A percentile compares a stretch with the other conserved stretches of the same genome.
Evolutionary conservation across 208 protist species (phyloP).

Genomic region (Porcisia hertigi): DNA sequence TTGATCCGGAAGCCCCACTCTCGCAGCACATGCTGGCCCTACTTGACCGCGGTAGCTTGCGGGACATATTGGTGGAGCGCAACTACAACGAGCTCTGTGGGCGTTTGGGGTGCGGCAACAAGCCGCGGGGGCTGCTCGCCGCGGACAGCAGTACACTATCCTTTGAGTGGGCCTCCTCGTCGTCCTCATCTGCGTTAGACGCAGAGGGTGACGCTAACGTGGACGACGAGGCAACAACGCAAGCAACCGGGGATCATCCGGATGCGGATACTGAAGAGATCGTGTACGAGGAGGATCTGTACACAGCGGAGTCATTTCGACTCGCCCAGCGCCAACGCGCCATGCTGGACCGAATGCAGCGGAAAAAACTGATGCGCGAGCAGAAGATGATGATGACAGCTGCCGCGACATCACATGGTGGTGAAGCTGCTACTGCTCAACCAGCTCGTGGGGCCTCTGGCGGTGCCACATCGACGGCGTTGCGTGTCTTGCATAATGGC

Average conservation of each 20-base stretch:
- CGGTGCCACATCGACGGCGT: not conserved
- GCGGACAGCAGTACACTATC: not conserved
- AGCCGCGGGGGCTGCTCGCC: constrained; percentile 35
- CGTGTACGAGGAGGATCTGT: constrained; percentile 69
- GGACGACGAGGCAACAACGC: constrained; percentile 6
- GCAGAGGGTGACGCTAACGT: constrained; percentile 10
- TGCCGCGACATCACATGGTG: not conserved
- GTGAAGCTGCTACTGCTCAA: too few species aligned
- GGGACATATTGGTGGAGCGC: constrained; percentile 69
- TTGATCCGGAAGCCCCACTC: constrained; percentile 38
- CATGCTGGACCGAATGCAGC: constrained; percentile 37
- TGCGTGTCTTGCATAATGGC: constrained; percentile 13
- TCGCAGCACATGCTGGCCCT: constrained; percentile 62
- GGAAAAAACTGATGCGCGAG: constrained; percentile 13
- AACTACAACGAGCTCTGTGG: constrained; percentile 66
- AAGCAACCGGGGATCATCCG: not conserved
- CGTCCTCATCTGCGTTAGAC: constrained; percentile 1
- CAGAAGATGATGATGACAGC: not conserved
- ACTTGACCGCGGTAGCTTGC: constrained; percentile 51
- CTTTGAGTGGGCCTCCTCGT: constrained; percentile 23
- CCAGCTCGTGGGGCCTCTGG: not conserved
- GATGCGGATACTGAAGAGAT: constrained; percentile 40
- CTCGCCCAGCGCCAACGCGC: constrained; percentile 46
- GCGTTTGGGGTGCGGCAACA: constrained; percentile 54
- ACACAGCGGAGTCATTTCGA: constrained; percentile 60